These are phyloP conservation scores for Colletotrichum sp. DNA, from an alignment of 2,329 filamentous ascomycete genomes.

Conservation along the genomic window DNA sequence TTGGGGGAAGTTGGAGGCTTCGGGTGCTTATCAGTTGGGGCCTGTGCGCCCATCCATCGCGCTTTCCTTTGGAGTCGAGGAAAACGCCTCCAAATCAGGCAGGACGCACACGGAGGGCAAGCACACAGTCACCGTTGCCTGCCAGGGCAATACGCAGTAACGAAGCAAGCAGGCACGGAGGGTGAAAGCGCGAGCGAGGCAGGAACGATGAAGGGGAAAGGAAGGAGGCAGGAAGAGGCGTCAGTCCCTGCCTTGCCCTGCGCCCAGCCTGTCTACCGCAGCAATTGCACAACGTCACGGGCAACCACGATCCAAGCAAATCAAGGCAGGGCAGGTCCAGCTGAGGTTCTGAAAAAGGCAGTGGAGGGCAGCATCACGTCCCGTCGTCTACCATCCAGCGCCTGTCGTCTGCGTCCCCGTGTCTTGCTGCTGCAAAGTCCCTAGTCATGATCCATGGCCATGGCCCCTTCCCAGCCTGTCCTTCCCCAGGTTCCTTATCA, in stretches of 20 bases:
- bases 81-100: slow-evolving; percentile 6
- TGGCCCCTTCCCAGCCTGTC: background rate
- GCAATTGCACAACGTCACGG: background rate
- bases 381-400: background rate
- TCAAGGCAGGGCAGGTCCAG: background rate
- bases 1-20: background rate
- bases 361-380: background rate
- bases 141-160: background rate
- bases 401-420: background rate
- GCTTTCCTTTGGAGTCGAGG: background rate
- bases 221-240: background rate
- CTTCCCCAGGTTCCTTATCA: slow-evolving; percentile 5
- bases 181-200: background rate
- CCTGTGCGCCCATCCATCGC: slow-evolving; percentile 13
- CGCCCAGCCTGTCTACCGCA: background rate
- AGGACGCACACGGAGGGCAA: background rate
- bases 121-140: background rate
- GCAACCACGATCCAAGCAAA: background rate
- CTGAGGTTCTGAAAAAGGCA: background rate
- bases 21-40: slow-evolving; percentile 14
- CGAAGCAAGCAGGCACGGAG: background rate
- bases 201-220: background rate
- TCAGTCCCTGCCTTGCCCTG: background rate
- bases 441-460: background rate
- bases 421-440: background rate